Evolutionary conservation across 495 filamentous ascomycete genomes (phyloP).

Genomic region (Daldinia caldariorum): DNA sequence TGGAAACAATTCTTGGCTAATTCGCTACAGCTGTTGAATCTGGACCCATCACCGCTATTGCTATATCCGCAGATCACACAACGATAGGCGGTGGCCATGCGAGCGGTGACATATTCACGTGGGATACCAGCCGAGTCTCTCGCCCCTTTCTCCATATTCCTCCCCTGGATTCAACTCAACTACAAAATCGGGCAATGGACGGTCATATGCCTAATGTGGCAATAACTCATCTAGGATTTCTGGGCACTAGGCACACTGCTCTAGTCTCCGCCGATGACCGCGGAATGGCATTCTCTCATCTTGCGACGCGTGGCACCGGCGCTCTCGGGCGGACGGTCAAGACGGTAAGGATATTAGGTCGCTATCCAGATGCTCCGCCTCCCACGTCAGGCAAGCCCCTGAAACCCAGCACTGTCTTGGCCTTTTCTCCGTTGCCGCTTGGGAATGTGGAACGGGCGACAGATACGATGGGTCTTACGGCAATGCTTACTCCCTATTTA

Average conservation of each 20-base stretch:
- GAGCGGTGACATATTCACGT: conserved; percentile 93
- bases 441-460: conserved; percentile 91
- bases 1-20: conserved; percentile 34
- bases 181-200: conserved; percentile 74
- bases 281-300: conserved; percentile 98
- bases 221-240: conserved; percentile 89
- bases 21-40: conserved; percentile 78
- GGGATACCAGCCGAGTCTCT: conserved; percentile 84
- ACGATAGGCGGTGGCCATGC: conserved; percentile 91
- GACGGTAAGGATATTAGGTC: conserved; percentile 87
- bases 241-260: conserved; percentile 94
- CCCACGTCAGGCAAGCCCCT: conserved; percentile 65
- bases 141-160: conserved; percentile 90
- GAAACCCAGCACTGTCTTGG: conserved; percentile 95
- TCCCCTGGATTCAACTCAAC: conserved; percentile 71
- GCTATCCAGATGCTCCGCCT: conserved; percentile 77
- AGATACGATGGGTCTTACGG: conserved; percentile 89
- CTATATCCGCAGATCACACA: conserved; percentile 91
- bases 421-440: conserved; percentile 88
- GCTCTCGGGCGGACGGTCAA: conserved; percentile 85
- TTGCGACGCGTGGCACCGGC: conserved; percentile 90
- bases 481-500: conserved; percentile 94
- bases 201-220: conserved; percentile 81
- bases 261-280: conserved; percentile 96
- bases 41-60: conserved; percentile 85